phyloP scores from a whole-genome alignment of 2,329 filamentous ascomycete species.

The Cercospora canescens region DNA sequence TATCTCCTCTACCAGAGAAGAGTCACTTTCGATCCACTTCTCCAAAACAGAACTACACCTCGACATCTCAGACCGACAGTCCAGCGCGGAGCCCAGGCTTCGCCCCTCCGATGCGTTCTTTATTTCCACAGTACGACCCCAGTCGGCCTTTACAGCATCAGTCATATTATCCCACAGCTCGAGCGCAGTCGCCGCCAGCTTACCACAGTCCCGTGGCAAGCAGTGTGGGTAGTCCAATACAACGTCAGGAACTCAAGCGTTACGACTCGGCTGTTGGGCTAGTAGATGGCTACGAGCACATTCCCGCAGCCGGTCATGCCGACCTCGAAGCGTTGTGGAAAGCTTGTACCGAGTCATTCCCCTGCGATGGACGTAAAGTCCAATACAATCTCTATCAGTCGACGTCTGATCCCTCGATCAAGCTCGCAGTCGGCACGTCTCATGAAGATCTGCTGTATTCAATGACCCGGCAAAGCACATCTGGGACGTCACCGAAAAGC shows the following conservation, averaged over 20 bases:
- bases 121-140: conserved; percentile 75
- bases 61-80: background rate
- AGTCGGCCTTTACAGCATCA: conserved; percentile 66
- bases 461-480: conserved; percentile 22
- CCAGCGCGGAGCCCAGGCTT: conserved; percentile 6
- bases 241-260: conserved; percentile 21
- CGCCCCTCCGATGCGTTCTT: conserved; percentile 61
- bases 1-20: conserved; percentile 30
- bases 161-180: conserved; percentile 64
- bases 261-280: conserved; percentile 32
- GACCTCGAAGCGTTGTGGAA: conserved; percentile 33
- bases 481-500: conserved; percentile 16
- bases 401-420: conserved; percentile 14
- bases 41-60: conserved; percentile 1
- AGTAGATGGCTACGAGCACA: conserved; percentile 33
- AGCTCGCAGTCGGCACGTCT: conserved; percentile 28
- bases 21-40: conserved; percentile 22
- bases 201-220: conserved; percentile 59
- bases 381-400: conserved; percentile 31
- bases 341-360: conserved; percentile 26
- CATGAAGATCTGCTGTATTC: conserved; percentile 28
- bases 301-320: conserved; percentile 28
- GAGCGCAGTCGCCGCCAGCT: conserved; percentile 62
- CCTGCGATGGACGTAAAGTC: conserved; percentile 30
- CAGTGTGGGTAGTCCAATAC: conserved; percentile 47